Base-by-base conservation (phyloP, 2,329 filamentous ascomycete species). In the Aaosphaeria arxii region DNA sequence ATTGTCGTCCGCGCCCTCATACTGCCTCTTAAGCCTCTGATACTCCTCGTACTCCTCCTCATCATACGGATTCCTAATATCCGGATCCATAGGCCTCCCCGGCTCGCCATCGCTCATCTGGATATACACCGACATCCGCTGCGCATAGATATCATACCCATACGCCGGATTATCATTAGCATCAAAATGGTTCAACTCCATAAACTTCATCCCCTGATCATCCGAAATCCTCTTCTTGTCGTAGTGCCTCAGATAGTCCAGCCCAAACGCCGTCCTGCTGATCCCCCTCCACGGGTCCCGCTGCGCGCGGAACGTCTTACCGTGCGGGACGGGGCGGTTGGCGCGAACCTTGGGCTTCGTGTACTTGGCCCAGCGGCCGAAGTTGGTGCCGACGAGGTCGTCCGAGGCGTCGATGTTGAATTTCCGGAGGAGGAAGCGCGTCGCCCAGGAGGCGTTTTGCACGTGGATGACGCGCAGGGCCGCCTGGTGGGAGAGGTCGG, bases 381-480 rank as follows among this genome's bases (percentile, higher is more conserved):
- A 79, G 24, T 71, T 71, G 30, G 75, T 77, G 5, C 76, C 77
- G 1, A 77, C 69, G 4, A 77, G 57, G 45, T 78, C 74, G 46
- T 71, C 66, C 39, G 69, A 70, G 42, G 76, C 69, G 47, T 76
- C 69, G 49, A 81, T 79, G 46, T 79, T 77, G 64, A 77, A 81
- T 53, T 80, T 81, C 30, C 71, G 64, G 32, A 79, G 62, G 2
- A 81, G 60, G 51, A 74, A 80, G 2, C 64, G 63, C 32, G 71
- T 74, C 0, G 78, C 78, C 76, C 77, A 79, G 6, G 64, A 63
- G 5, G 77, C 77, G 51, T 81, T 80, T 57, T 81, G 78, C 4
- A 80, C 74, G 51, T 81, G 78, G 40, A 71, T 70, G n/a, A 73
- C 65, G 5, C 71, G 54, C 30, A 72, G 57, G 9, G 68, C 66